A percentile compares a stretch with the other conserved stretches of the same genome.
Evolutionary conservation across 2,329 filamentous ascomycete species (phyloP).

Genomic region (Aspergillus novoparasiticus): DNA sequence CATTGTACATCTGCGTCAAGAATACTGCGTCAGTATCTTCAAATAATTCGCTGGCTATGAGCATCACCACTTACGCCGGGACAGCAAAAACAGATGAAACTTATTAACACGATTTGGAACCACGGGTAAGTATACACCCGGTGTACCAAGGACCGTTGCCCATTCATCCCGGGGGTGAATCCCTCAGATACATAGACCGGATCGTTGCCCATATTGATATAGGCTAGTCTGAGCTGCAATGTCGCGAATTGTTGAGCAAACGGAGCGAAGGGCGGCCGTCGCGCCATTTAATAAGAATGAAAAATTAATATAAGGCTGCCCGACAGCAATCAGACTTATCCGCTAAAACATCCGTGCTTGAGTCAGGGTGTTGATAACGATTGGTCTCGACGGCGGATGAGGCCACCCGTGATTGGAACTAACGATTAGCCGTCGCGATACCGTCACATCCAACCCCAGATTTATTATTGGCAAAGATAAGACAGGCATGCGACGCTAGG

Average conservation of each 20-base stretch:
- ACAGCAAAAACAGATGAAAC: slow-evolving; percentile 54
- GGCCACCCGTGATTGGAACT: not conserved
- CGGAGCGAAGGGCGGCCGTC: not conserved
- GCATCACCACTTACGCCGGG: slow-evolving; percentile 32
- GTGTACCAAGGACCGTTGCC: not conserved
- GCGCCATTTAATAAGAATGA: not conserved
- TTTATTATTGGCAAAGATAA: not conserved
- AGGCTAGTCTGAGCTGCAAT: not conserved
- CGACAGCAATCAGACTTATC: not conserved
- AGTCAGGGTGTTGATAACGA: not conserved
- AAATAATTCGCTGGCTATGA: too few relatives aligned
- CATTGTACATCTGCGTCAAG: slow-evolving; percentile 51
- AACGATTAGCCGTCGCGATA: not conserved
- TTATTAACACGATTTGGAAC: slow-evolving; percentile 53
- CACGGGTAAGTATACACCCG: slow-evolving; percentile 39
- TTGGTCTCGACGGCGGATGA: not conserved
- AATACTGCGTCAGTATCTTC: not conserved
- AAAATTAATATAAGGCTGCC: not conserved
- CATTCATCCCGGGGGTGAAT: not conserved
- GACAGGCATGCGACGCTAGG: not conserved
- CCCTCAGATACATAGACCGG: not conserved
- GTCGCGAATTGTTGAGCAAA: not conserved
- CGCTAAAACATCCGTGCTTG: not conserved
- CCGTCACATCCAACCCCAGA: not conserved
- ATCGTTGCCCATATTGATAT: not conserved